phyloP scores from a whole-genome alignment of 1,139 yeast species.

The Debaryomyces nepalensis region DNA sequence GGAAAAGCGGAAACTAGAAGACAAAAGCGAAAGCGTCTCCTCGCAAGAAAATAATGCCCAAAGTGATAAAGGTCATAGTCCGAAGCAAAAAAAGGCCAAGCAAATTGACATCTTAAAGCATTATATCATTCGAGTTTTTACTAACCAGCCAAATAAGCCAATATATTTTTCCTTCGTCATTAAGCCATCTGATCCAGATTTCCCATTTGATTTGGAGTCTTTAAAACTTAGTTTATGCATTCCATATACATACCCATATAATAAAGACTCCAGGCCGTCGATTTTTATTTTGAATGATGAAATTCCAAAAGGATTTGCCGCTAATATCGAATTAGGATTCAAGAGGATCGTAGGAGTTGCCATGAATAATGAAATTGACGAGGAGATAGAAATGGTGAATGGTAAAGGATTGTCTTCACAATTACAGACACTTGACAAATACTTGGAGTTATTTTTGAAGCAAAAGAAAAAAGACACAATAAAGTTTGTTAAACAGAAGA shows the following conservation, averaged over 20 bases:
- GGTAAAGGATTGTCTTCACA: conserved; percentile 57
- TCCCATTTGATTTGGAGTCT: conserved; percentile 63
- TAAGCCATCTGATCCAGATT: conserved; percentile 74
- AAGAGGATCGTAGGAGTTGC: conserved; percentile 50
- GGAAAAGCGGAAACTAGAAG: conserved; percentile 17
- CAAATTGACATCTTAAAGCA: conserved; percentile 2
- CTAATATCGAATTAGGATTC: conserved; percentile 70
- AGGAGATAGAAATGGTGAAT: conserved; percentile 42
- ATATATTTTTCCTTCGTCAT: conserved; percentile 41
- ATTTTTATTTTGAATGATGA: conserved; percentile 64
- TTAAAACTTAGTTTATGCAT: conserved; percentile 57
- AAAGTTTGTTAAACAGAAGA: conserved; percentile 31
- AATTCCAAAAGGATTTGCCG: conserved; percentile 72
- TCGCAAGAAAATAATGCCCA: conserved; percentile 5
- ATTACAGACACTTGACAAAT: conserved; percentile 58
- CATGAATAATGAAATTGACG: conserved; percentile 19
- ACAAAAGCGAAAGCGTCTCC: conserved; percentile 14
- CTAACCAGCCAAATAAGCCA: conserved; percentile 22
- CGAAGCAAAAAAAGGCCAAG: conserved; percentile 4
- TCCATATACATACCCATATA: conserved; percentile 59
- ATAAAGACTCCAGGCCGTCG: conserved; percentile 39
- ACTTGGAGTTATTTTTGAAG: conserved; percentile 60
- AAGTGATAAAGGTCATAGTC: background rate
- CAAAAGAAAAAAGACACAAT: conserved; percentile 58
- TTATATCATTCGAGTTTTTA: conserved; percentile 17